A percentile compares a stretch with the other conserved stretches of the same genome.
Evolutionary conservation across 2,329 filamentous ascomycete species (phyloP).

Genomic region (Aspergillus fumigatiaffinis): DNA sequence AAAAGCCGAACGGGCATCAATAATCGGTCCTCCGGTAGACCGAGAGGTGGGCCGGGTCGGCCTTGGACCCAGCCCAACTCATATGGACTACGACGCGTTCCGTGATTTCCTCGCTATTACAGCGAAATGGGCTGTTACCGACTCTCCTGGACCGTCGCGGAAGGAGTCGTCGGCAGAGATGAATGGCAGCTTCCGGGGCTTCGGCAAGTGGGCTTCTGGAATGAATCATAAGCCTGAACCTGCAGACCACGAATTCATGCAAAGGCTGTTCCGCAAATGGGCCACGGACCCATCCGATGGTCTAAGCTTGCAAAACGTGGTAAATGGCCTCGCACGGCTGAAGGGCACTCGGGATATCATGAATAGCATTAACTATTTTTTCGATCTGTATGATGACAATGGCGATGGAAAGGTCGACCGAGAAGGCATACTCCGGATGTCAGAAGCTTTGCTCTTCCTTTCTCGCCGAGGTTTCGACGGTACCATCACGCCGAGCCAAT

Average conservation of each 20-base stretch:
- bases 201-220: slow-evolving; percentile 46
- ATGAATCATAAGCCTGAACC: slow-evolving; percentile 63
- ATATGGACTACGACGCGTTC: slow-evolving; percentile 98
- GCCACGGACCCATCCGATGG: slow-evolving; percentile 73
- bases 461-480: slow-evolving; percentile 83
- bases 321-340: slow-evolving; percentile 82
- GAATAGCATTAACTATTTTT: slow-evolving; percentile 97
- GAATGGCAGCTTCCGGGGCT: slow-evolving; percentile 52
- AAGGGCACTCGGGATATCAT: slow-evolving; percentile 95
- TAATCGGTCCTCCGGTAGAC: slow-evolving; percentile 47
- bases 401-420: slow-evolving; percentile 87
- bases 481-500: slow-evolving; percentile 61
- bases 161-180: slow-evolving; percentile 49
- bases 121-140: slow-evolving; percentile 88
- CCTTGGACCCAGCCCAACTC: slow-evolving; percentile 78
- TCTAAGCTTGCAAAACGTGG: slow-evolving; percentile 84
- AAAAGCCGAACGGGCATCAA: slow-evolving; percentile 42
- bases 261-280: slow-evolving; percentile 82
- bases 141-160: slow-evolving; percentile 64
- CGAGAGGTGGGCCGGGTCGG: slow-evolving; percentile 84
- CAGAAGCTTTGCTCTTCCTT: slow-evolving; percentile 87
- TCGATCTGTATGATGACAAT: slow-evolving; percentile 93
- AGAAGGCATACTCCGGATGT: slow-evolving; percentile 91
- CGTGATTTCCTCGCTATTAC: slow-evolving; percentile 88
- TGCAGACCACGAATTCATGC: slow-evolving; percentile 92